These are phyloP conservation scores for Cudoniella acicularis DNA, from an alignment of 495 filamentous ascomycete genomes.

Conservation along the genomic window DNA sequence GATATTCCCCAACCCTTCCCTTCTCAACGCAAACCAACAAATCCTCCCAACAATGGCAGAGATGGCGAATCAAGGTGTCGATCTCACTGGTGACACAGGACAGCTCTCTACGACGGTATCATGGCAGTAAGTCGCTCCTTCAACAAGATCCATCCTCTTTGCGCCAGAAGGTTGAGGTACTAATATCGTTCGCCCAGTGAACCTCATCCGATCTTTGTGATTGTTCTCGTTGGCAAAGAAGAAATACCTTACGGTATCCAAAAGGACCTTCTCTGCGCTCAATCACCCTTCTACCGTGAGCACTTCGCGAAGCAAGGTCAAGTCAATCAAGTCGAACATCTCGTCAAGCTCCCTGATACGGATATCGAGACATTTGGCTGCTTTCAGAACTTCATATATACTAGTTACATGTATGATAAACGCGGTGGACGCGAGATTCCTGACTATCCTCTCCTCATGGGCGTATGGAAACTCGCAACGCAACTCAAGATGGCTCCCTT, in stretches of 20 bases:
- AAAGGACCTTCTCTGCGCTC: conserved; percentile 49
- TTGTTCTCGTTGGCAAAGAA: conserved; percentile 46
- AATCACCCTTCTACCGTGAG: conserved; percentile 41
- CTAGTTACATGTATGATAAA: conserved; percentile 38
- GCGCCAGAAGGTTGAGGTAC: too few species aligned
- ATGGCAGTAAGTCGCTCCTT: conserved; percentile 26
- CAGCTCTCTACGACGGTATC: conserved; percentile 17
- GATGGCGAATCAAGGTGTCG: conserved; percentile 19
- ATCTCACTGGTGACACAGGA: conserved; percentile 21
- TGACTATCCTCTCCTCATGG: conserved; percentile 46
- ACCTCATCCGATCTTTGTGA: conserved; percentile 50
- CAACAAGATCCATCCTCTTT: not conserved
- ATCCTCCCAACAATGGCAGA: not conserved
- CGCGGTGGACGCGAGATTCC: conserved; percentile 31
- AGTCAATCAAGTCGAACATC: conserved; percentile 35
- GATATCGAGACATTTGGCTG: conserved; percentile 44
- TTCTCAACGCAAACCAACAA: not conserved
- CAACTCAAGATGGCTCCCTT: conserved; percentile 48
- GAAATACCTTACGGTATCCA: conserved; percentile 50
- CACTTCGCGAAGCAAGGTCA: conserved; percentile 36
- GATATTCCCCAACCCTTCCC: too few species aligned
- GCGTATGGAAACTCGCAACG: conserved; percentile 48
- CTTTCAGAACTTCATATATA: conserved; percentile 50
- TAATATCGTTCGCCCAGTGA: conserved; percentile 32
- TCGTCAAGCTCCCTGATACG: conserved; percentile 43